These are phyloP conservation scores for Ogataea neopini DNA, from an alignment of 805 yeast genomes.

Conservation along the genomic window DNA sequence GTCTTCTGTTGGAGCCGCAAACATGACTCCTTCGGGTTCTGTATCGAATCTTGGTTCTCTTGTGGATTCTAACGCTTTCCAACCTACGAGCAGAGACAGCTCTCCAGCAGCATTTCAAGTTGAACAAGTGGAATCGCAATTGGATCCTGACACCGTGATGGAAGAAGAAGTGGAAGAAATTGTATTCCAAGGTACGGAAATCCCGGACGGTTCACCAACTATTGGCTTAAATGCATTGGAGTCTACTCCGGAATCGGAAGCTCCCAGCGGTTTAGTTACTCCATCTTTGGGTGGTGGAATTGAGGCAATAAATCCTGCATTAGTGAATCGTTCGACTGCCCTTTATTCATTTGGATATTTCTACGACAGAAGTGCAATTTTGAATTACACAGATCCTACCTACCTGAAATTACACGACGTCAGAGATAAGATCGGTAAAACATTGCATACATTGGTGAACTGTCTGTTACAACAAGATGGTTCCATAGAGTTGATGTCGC, in stretches of 20 bases:
- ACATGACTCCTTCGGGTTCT: constrained; percentile 27
- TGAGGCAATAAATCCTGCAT: constrained; percentile 45
- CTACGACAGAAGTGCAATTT: constrained; percentile 24
- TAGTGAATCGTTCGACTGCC: constrained; percentile 29
- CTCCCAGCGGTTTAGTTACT: constrained; percentile 31
- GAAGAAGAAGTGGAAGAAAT: constrained; percentile 4
- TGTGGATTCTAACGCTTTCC: neutral
- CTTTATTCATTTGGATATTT: constrained; percentile 34
- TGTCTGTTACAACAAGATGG: constrained; percentile 56
- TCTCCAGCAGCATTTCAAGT: neutral
- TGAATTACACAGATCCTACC: constrained; percentile 37
- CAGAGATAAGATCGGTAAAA: constrained; percentile 51
- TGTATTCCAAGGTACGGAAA: neutral
- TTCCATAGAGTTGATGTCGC: constrained; percentile 61
- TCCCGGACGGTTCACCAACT: neutral
- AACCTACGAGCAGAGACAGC: neutral
- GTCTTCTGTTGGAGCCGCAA: neutral
- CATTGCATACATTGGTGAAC: constrained; percentile 57
- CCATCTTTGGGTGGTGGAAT: constrained; percentile 39
- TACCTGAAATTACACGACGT: constrained; percentile 59
- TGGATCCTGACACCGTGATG: constrained; percentile 5
- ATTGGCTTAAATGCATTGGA: constrained; percentile 1
- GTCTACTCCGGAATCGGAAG: constrained; percentile 32
- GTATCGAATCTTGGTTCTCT: constrained; percentile 11
- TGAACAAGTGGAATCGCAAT: neutral